Base-by-base conservation (phyloP, 306 rosid species). In the Lablab purpureus region DNA sequence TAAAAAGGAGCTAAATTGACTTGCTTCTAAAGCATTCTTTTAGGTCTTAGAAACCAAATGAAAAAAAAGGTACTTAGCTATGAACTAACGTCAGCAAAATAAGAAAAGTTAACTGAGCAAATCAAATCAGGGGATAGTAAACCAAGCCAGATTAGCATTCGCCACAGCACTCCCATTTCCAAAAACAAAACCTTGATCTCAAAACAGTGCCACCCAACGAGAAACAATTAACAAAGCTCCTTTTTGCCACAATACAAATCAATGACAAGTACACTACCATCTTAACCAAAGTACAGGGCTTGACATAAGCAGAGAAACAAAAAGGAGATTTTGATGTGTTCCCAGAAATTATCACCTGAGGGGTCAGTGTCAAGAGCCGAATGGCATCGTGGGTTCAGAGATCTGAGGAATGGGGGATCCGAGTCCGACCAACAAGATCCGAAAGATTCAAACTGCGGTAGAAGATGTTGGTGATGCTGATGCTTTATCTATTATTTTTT, bases 371-470 rank as follows among this genome's bases (percentile, higher is more conserved):
- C 49, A 74, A 72, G 64, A 65, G 49, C 46, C 9, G 69, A 75
- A 55, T 32, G 65, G 63, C 80, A 80, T 70, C 2, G 54, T 51
- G 73, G 78, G 19, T 28, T 25, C 66, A 80, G 85, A 83, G 92
- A 89, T 92, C 92, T 87, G 91, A 15, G 77, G 66, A 88, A 90
- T 80, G 86, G 84, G 77, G 88, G 88, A 87, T 84, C 92, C 87
- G 83, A 80, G 75, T 73, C 88, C 86, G 72, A 79, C 79, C 73
- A 77, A 84, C 79, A 76, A 84, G 89, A 90, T 89, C 91, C 87
- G 82, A 65, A 74, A 82, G 88, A 86, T 83, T 83, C 87, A 76
- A 80, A 82, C 41, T 45, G 74, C 62, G 25, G 73, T 3, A 49
- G 78, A 32, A 63, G 65, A 10, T 51, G 45, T 43, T 28, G 67